Base-by-base conservation (phyloP, 805 yeast genomes). In the Starmerella sp. region DNA sequence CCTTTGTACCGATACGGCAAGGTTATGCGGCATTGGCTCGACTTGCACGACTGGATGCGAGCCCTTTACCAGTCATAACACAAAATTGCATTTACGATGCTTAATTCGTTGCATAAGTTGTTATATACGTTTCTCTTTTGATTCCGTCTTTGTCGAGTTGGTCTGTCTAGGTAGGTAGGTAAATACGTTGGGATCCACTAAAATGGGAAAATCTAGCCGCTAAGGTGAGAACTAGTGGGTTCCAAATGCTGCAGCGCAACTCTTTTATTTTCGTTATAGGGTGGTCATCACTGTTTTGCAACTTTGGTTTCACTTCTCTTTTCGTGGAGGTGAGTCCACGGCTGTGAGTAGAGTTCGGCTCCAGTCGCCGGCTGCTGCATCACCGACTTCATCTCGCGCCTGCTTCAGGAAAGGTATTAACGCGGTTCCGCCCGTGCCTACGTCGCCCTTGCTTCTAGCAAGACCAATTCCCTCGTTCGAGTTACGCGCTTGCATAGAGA, bases 341-440 rank as follows among this genome's bases (percentile, higher is more conserved):
- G 44, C 10, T 54, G 62, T 65, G 43, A 73, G 63, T 37, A 73
- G 54, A 58, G 91, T 76, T 65, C 80, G 80, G 66, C 95, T 96
- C 97, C 97, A 89, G 48, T 74, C 77, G 54, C 96, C 91, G 30
- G 95, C 96, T 28, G 96, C 96, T 11, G 89, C 80, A 63, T 85
- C 93, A 44, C 95, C 95, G 2, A 96, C 90, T 67, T 90, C 97
- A 71, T 90, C 97, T 68, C 97, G 79, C 62, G 96, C 91, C 69
- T 91, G 97, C 69, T 89, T 90, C 67, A 90, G 76, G 71, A 90
- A 91, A 31, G 96, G 96, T 56, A 90, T 77, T 63, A 90, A 75
- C 0, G 95, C 82, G 0, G 97, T 90, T 46, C 97, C 97, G 22
- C 97, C 97, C 1, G 97, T 90, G 14, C 97, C 97, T 1, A 59